Evolutionary conservation across 73 alveolate species (phyloP).

Genomic region (Uronychia setigera): DNA sequence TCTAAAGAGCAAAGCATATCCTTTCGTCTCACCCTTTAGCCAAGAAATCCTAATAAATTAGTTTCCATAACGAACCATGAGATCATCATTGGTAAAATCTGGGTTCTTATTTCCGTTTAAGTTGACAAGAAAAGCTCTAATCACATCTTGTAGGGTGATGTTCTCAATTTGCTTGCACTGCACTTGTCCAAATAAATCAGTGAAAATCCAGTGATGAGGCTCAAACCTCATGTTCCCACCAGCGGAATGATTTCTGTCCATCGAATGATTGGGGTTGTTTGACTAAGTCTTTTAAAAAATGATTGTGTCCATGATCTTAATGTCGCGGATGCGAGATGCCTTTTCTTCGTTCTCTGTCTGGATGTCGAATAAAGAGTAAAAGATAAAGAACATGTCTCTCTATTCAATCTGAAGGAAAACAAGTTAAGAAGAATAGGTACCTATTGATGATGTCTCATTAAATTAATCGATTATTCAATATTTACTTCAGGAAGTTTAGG

Average conservation of each 20-base stretch:
- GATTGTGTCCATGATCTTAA: conserved; percentile 24
- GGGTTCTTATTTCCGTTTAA: conserved; percentile 40
- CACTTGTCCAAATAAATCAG: conserved; percentile 42
- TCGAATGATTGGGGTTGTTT: background rate
- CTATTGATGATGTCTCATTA: too few relatives aligned
- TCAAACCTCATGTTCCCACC: conserved; percentile 11
- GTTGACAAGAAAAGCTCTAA: conserved; percentile 59
- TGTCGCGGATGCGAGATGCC: background rate
- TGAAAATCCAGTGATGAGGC: conserved; percentile 58
- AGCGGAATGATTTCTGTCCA: conserved; percentile 44
- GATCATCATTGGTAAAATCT: conserved; percentile 51
- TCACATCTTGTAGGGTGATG: conserved; percentile 50
- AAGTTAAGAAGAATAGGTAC: too few relatives aligned
- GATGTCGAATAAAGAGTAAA: too few relatives aligned
- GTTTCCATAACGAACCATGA: conserved; percentile 9
- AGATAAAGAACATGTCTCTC: too few relatives aligned
- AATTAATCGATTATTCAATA: too few relatives aligned
- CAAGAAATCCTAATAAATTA: conserved; percentile 11
- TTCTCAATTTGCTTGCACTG: conserved; percentile 30
- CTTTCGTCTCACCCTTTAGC: conserved; percentile 17
- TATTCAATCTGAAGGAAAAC: too few relatives aligned
- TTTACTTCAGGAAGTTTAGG: too few relatives aligned
- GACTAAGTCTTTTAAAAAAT: background rate
- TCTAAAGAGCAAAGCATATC: conserved; percentile 38
- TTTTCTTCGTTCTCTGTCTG: too few relatives aligned